Base-by-base conservation (phyloP, 306 rosid species). In the Vigna hirtella region DNA sequence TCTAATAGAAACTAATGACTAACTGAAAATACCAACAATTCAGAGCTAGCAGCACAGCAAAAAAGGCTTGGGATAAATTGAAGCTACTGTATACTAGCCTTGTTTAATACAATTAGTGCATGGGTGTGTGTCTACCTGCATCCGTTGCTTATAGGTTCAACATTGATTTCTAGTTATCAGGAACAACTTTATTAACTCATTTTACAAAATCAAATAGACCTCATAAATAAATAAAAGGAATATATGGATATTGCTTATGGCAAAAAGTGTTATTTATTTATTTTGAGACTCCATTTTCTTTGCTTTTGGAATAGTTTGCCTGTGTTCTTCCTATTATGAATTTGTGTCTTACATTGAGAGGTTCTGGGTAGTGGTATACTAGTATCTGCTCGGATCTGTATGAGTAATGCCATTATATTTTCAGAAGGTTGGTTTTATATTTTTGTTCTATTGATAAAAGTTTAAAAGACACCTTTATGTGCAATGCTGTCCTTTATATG, bases 281-380 rank as follows among this genome's bases (percentile, higher is more conserved):
- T 24, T 20, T 9, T 59, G 66, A 59, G 32, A 59, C 18, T 59
- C 40, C 10, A 28, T 4, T 58, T 59, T 11, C 13, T 57, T 5
- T 26, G 17, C 18, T 59, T 59, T 4, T 2, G 5, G 20, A 13
- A 59, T 59, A n/a, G 40, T 30, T 28, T 1, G 3, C 20, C 6
- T 59, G 66, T 28, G 16, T 59, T 59, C 66, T 59, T 59, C 42
- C 18, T 30, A 14, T 59, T 28, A 28, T 59, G 66, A 59, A 59
- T 59, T 28, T 59, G 20, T 59, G 66, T 9, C 11, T 2, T 18
- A 59, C 20, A 14, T 59, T 59, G 42, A 30, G 42, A 59, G 66
- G 32, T 59, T 26, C 13, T 30, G 42, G 6, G 66, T 14, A 14
- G 20, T 58, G 10, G 9, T 26, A 28, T 59, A 55, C 14, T 52